These are phyloP conservation scores for Xylaria bambusicola DNA, from an alignment of 495 filamentous ascomycete species.

Conservation along the genomic window DNA sequence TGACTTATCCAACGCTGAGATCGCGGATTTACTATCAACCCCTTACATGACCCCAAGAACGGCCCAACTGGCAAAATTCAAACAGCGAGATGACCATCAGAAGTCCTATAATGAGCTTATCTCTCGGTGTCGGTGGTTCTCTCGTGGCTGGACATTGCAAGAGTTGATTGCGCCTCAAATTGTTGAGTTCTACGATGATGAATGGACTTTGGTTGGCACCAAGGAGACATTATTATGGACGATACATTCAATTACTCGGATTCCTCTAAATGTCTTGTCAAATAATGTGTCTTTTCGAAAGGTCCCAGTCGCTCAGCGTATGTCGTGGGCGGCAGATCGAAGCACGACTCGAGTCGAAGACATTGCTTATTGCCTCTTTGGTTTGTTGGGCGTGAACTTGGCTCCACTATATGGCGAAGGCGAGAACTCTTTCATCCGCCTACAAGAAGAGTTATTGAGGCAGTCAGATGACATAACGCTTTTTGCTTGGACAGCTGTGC, in stretches of 20 bases:
- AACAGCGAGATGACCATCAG: too few relatives aligned
- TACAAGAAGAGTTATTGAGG: neutral
- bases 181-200: neutral
- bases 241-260: neutral
- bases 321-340: neutral
- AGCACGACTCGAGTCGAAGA: constrained; percentile 10
- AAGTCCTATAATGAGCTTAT: neutral
- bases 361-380: constrained; percentile 10
- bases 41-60: too few relatives aligned
- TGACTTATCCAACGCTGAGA: neutral
- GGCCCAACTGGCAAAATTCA: too few relatives aligned
- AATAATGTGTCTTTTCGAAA: neutral
- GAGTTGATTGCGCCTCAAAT: neutral
- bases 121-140: neutral
- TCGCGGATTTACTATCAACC: too few relatives aligned
- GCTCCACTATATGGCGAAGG: constrained; percentile 11
- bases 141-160: neutral
- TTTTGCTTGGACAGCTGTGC: neutral
- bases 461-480: neutral
- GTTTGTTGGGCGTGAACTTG: constrained; percentile 15
- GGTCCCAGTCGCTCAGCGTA: neutral
- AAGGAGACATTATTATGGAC: neutral
- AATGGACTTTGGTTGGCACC: neutral
- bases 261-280: neutral
- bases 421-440: neutral